Base-by-base conservation (phyloP, 2,329 filamentous ascomycete species). In the Decorospora gaudefroyi region DNA sequence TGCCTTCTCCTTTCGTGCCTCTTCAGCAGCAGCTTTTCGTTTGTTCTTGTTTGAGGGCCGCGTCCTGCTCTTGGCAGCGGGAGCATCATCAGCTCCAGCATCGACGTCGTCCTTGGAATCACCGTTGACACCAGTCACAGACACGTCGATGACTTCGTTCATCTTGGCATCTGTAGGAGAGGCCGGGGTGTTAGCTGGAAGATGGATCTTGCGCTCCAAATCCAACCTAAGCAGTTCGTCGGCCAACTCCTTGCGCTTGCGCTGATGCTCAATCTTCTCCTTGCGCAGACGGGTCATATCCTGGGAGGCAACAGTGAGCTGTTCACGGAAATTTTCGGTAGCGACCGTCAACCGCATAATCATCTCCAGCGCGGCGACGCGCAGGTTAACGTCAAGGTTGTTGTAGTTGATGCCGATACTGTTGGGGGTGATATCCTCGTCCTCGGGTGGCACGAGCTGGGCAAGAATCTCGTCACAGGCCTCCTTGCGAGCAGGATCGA, bases 271-370 rank as follows among this genome's bases (percentile, higher is more conserved):
- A 49, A 96, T 96, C 74, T 96, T 96, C 67, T 95, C 88, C 71
- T 99, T 99, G 35, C 93, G 85, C 64, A 95, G 90, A 41, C 85
- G 83, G 1, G 93, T 99, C 91, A 97, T 96, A 40, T 90, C 88
- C 64, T 92, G 88, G 53, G 87, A 90, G 72, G 91, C 95, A 51
- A 92, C 86, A 57, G 96, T 90, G 77, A 99, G 87, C 66, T 95
- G 95, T 11, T 83, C 85, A 39, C 92, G 85, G 56, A 97, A 82
- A 2, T 87, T 85, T 66, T 90, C 91, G 0, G 93, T 96, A 62
- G 90, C 86, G 42, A 91, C 79, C 2, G 88, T 91, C 49, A 97
- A 77, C 76, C 92, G 85, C 67, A 89, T 90, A 42, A 96, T 82
- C 23, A 95, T 86, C 65, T 96, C 87, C 31, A 99, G 77, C 15